Evolutionary conservation across 495 filamentous ascomycete genomes (phyloP).

Genomic region (Aspergillus carlsbadensis): DNA sequence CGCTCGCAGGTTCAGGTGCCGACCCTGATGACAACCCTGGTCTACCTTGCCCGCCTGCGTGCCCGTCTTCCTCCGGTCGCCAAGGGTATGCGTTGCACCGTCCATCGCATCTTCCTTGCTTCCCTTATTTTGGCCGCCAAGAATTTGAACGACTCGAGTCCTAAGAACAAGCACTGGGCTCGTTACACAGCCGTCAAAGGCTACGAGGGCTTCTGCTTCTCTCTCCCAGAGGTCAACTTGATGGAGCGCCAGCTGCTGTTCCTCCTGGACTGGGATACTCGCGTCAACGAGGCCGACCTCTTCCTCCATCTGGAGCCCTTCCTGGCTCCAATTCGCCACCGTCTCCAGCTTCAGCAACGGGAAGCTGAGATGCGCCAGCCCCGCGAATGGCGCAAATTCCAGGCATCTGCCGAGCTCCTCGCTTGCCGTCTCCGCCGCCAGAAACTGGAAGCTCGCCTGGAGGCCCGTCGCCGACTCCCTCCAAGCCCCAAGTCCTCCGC

Average conservation of each 20-base stretch:
- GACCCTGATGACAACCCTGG: slow-evolving; percentile 92
- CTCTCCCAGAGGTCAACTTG: slow-evolving; percentile 89
- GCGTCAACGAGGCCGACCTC: slow-evolving; percentile 80
- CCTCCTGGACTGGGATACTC: slow-evolving; percentile 89
- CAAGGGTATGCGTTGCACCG: slow-evolving; percentile 95
- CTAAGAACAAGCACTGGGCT: slow-evolving; percentile 99
- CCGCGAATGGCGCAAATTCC: slow-evolving; percentile 46
- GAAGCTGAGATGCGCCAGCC: slow-evolving; percentile 37
- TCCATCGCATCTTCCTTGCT: slow-evolving; percentile 85
- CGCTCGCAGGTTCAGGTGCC: slow-evolving; percentile 96
- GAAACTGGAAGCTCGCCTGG: slow-evolving; percentile 35
- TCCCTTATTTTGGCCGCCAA: slow-evolving; percentile 76
- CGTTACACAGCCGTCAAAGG: slow-evolving; percentile 78
- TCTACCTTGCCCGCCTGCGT: slow-evolving; percentile 85
- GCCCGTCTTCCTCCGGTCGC: slow-evolving; percentile 85
- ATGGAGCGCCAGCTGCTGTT: slow-evolving; percentile 98
- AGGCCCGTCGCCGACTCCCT: slow-evolving; percentile 32
- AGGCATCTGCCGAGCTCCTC: slow-evolving; percentile 41
- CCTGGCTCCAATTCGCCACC: slow-evolving; percentile 73
- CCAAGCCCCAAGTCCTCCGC: slow-evolving; percentile 36
- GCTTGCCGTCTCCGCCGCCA: slow-evolving; percentile 43
- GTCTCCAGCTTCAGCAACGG: slow-evolving; percentile 31
- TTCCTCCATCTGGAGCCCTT: slow-evolving; percentile 86
- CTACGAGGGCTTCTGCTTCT: slow-evolving; percentile 84
- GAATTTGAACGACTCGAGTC: slow-evolving; percentile 85